Conservation (phyloP, 768 basidiomycete species). For the Terana coerulea region DNA sequence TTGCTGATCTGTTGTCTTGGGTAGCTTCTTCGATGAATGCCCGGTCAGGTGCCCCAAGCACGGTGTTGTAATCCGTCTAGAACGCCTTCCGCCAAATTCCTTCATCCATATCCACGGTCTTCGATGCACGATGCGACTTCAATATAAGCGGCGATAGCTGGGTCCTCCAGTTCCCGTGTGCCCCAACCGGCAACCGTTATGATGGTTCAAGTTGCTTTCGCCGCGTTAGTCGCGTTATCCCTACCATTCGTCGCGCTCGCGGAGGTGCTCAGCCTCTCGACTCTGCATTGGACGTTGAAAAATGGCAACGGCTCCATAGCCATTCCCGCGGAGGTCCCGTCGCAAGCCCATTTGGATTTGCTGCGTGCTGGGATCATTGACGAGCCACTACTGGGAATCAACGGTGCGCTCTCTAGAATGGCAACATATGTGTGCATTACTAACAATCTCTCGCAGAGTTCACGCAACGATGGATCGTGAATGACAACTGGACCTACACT, state of each 20-base stretch:
- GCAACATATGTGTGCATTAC: neutral
- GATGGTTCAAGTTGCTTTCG: neutral
- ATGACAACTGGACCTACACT: constrained; percentile 59
- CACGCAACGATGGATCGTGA: constrained; percentile 50
- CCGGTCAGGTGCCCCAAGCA: neutral
- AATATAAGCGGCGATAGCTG: neutral
- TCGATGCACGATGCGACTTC: neutral
- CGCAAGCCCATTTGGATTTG: constrained; percentile 53
- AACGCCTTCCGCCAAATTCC: neutral
- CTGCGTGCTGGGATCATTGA: constrained; percentile 48
- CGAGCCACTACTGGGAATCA: constrained; percentile 49
- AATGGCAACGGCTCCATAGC: constrained; percentile 52
- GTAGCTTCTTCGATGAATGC: neutral
- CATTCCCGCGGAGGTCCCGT: constrained; percentile 49
- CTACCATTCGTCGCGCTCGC: constrained; percentile 12
- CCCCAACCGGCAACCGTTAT: neutral
- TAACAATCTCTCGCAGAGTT: constrained; percentile 35
- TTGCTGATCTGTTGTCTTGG: neutral
- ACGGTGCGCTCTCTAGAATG: constrained; percentile 33
- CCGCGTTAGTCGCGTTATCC: neutral
- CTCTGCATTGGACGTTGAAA: constrained; percentile 47
- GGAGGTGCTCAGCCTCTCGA: constrained; percentile 37
- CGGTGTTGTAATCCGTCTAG: neutral
- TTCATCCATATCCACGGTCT: neutral
- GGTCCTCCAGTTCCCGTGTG: neutral